A percentile compares a stretch with the other conserved stretches of the same genome.
These are phyloP conservation scores for Trichoderma sp. DNA, from an alignment of 2,329 filamentous ascomycete genomes.

Conservation along the genomic window DNA sequence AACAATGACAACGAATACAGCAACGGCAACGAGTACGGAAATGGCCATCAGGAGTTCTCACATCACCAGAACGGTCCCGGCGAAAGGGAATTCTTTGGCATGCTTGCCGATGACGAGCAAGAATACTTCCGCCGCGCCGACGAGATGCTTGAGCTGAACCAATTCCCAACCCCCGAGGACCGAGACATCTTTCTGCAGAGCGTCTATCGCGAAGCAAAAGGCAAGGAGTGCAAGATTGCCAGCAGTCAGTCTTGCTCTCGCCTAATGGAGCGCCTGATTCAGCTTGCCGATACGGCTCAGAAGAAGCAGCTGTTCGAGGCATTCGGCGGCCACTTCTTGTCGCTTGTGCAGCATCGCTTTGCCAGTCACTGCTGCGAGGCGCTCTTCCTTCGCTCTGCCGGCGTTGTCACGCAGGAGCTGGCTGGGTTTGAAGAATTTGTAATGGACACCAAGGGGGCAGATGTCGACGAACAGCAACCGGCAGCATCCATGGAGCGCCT, in stretches of 20 bases:
- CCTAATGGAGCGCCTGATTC: slow-evolving; percentile 86
- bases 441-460: slow-evolving; percentile 47
- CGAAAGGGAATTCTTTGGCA: slow-evolving; percentile 83
- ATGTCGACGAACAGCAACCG: slow-evolving; percentile 46
- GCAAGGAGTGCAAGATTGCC: slow-evolving; percentile 94
- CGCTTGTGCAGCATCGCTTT: slow-evolving; percentile 91
- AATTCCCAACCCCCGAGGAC: slow-evolving; percentile 78
- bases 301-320: slow-evolving; percentile 85
- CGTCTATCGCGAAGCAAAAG: slow-evolving; percentile 81
- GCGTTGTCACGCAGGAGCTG: slow-evolving; percentile 74
- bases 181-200: slow-evolving; percentile 72
- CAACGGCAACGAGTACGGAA: slow-evolving; percentile 30
- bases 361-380: slow-evolving; percentile 97
- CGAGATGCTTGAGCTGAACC: slow-evolving; percentile 85
- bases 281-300: slow-evolving; percentile 75
- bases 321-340: slow-evolving; percentile 83
- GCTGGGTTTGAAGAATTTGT: slow-evolving; percentile 42
- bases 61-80: slow-evolving; percentile 34
- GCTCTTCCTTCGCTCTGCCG: slow-evolving; percentile 81
- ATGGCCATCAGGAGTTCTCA: slow-evolving; percentile 30
- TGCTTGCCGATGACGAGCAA: slow-evolving; percentile 89
- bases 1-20: slow-evolving; percentile 29
- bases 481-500: slow-evolving; percentile 76
- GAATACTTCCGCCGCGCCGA: slow-evolving; percentile 93
- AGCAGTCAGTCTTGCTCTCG: slow-evolving; percentile 95